Evolutionary conservation across 2,329 filamentous ascomycete species (phyloP), one percentile per base, ranked within the genome.

Genomic region (Colletotrichum tofieldiae): DNA sequence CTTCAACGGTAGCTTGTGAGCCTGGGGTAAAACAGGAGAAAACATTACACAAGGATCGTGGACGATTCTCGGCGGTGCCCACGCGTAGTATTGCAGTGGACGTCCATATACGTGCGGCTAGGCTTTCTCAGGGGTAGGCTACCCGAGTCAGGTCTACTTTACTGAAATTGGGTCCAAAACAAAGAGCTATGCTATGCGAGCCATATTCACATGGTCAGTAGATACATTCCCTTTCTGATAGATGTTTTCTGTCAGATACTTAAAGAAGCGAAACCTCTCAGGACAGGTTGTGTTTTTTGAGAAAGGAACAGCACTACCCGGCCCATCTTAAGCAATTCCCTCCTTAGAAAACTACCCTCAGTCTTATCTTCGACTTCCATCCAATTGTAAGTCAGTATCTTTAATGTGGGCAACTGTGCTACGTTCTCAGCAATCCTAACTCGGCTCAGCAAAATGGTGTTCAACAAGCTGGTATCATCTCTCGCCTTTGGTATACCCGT

Each of bases 401-500:
- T n/a, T 3, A 1, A 9, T 49, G 29, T n/a, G 12, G 20, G n/a
- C 5, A 7, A 16, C 11, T n/a, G 2, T 12, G 14, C 20, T 26
- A 8, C 16, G 9, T 2, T 47, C 16, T 11, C 12, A n/a, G 14
- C 12, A 20, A 1, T 6, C 7, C 49, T 61, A 23, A 65, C 43
- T 35, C 8, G 20, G 29, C 4, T 11, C 8, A 54, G 37, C 26
- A 58, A 35, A 54, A 71, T 71, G 68, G 26, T 18, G 14, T 67
- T 59, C 29, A 66, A 26, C 63, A 71, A 51, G 20, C 1, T 71
- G 8, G 9, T 73, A 20, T 37, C 69, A 3, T 67, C 49, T 29
- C 39, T 71, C 32, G 47, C 54, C 14, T 18, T 67, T 11, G 63
- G 67, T 14, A 45, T 73, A 16, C 63, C 71, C 32, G 67, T 54